Percentiles rank a stretch among this genome's conserved stretches.
phyloP scores from a whole-genome alignment of 2,329 filamentous ascomycete genomes.

The Ploettnerulaceae sp. region DNA sequence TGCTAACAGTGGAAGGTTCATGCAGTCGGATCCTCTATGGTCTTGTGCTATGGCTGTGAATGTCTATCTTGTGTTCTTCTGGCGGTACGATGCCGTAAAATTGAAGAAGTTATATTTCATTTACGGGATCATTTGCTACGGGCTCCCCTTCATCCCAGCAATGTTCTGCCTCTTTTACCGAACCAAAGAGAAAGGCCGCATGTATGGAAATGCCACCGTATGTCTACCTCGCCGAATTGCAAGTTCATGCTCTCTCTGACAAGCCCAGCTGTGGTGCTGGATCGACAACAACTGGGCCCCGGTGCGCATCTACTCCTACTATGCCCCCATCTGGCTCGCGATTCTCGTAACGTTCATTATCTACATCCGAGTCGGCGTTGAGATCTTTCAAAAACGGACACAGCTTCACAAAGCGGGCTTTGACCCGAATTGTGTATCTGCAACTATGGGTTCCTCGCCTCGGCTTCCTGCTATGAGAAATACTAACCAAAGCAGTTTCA shows the following conservation, averaged over 20 bases:
- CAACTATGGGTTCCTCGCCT: background rate
- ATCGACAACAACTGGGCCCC: constrained; percentile 61
- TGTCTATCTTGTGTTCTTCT: constrained; percentile 57
- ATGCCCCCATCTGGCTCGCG: constrained; percentile 63
- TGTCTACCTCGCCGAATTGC: background rate
- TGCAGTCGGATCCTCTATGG: constrained; percentile 49
- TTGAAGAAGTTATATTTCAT: constrained; percentile 50
- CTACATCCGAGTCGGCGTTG: constrained; percentile 58
- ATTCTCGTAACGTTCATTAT: constrained; percentile 59
- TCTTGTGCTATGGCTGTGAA: constrained; percentile 57
- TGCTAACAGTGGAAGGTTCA: constrained; percentile 57
- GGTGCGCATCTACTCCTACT: constrained; percentile 70
- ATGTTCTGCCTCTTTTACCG: constrained; percentile 50
- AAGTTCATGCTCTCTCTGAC: background rate
- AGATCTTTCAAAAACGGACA: constrained; percentile 62
- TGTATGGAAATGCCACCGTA: constrained; percentile 37
- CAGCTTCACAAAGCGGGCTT: constrained; percentile 45
- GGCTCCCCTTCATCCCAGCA: constrained; percentile 49
- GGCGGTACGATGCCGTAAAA: constrained; percentile 45
- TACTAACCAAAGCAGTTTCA: background rate
- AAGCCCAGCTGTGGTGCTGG: constrained; percentile 73
- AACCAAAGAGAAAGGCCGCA: constrained; percentile 29
- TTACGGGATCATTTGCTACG: constrained; percentile 52
- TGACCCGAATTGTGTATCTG: background rate
- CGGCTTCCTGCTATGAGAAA: background rate